Evolutionary conservation across 75 land plant species (phyloP).

Genomic region (Pinus tabuliformis): DNA sequence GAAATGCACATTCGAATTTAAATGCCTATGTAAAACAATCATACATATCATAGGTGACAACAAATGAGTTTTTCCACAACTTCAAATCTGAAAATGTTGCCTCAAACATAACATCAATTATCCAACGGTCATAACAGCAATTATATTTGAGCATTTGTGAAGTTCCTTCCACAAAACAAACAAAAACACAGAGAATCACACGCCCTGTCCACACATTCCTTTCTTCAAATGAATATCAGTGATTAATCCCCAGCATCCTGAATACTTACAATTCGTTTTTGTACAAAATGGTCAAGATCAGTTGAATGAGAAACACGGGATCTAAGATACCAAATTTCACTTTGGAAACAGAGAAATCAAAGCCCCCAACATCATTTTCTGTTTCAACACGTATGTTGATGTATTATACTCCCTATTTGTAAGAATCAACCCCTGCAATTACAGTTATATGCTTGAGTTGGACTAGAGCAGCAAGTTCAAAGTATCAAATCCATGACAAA

Average conservation of each 20-base stretch:
- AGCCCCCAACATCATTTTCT: neutral
- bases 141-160: neutral
- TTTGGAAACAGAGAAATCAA: slow-evolving; percentile 1
- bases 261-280: neutral
- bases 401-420: neutral
- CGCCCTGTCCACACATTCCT: neutral
- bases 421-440: neutral
- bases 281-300: neutral
- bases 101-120: no score
- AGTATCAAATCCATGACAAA: neutral
- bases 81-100: no score
- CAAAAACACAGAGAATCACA: neutral
- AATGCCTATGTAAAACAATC: no score
- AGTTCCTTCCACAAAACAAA: neutral
- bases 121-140: no score
- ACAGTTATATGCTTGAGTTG: neutral
- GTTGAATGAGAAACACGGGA: neutral
- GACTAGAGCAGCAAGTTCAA: neutral
- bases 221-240: neutral
- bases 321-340: neutral
- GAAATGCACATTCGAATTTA: no score
- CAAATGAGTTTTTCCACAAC: no score
- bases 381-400: neutral
- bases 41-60: no score
- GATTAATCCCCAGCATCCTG: neutral